Conservation (phyloP, 768 basidiomycete genomes). For the Suillus discolor region DNA sequence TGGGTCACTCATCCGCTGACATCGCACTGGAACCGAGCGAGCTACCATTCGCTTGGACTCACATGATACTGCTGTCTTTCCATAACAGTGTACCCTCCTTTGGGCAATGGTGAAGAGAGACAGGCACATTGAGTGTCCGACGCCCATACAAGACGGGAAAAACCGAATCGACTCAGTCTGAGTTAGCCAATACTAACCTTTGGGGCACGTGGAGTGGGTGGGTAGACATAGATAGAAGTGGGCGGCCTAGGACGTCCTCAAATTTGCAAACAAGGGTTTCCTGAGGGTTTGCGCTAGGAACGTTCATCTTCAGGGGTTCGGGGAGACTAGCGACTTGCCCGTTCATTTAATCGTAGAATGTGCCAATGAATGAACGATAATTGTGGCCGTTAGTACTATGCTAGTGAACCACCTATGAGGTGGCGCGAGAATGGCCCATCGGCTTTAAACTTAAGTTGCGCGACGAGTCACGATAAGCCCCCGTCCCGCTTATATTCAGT, state of each 20-base stretch:
- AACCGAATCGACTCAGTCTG: conserved; percentile 20
- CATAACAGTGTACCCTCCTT: background rate
- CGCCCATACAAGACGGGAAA: conserved; percentile 16
- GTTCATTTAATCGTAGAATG: background rate
- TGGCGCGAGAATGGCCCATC: background rate
- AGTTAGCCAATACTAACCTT: conserved; percentile 30
- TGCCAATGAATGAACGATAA: background rate
- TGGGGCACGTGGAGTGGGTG: conserved; percentile 32
- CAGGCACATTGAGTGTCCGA: background rate
- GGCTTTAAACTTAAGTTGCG: background rate
- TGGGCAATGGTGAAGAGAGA: background rate
- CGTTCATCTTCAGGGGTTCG: background rate
- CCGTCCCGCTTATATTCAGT: background rate
- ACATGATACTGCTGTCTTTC: background rate
- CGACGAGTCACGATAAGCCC: background rate
- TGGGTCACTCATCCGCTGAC: background rate
- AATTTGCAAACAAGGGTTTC: background rate
- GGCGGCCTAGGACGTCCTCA: conserved; percentile 2
- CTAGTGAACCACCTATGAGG: background rate
- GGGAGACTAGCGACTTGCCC: background rate
- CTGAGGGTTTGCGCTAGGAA: background rate
- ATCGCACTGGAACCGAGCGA: background rate
- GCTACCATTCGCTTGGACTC: background rate
- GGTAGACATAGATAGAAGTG: conserved; percentile 22
- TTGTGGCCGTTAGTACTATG: background rate